phyloP scores from a whole-genome alignment of 2,329 filamentous ascomycete genomes.

The Arthrobotrys conoides region DNA sequence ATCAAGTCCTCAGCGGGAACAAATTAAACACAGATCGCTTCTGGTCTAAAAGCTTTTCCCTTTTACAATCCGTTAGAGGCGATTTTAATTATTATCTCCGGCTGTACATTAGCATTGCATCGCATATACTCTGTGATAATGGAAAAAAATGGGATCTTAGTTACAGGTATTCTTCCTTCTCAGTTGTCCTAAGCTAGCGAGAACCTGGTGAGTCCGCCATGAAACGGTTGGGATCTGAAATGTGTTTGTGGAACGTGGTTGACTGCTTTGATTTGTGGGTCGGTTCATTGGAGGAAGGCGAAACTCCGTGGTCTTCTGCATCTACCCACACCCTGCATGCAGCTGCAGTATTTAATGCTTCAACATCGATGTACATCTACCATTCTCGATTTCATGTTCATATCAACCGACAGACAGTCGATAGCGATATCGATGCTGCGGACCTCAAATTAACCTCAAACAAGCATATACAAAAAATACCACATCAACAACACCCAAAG shows the following conservation, averaged over 20 bases:
- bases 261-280: neutral
- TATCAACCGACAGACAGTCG: neutral
- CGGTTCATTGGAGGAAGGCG: no score
- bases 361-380: no score
- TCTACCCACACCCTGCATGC: no score
- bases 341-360: no score
- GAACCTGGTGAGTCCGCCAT: neutral
- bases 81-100: conserved; percentile 10
- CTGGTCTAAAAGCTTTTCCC: neutral
- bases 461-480: neutral
- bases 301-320: no score
- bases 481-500: neutral
- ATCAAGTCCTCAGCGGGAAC: conserved; percentile 60
- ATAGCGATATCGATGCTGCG: neutral
- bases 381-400: no score
- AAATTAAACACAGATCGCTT: conserved; percentile 33
- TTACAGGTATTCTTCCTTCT: neutral
- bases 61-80: neutral
- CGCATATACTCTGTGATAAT: conserved; percentile 14
- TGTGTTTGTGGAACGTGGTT: neutral
- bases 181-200: neutral
- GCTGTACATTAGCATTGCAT: conserved; percentile 51
- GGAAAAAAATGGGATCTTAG: conserved; percentile 11
- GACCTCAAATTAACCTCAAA: neutral
- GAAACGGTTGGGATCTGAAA: neutral